These are phyloP conservation scores for Daldinia sp. DNA, from an alignment of 2,329 filamentous ascomycete genomes.

Conservation along the genomic window DNA sequence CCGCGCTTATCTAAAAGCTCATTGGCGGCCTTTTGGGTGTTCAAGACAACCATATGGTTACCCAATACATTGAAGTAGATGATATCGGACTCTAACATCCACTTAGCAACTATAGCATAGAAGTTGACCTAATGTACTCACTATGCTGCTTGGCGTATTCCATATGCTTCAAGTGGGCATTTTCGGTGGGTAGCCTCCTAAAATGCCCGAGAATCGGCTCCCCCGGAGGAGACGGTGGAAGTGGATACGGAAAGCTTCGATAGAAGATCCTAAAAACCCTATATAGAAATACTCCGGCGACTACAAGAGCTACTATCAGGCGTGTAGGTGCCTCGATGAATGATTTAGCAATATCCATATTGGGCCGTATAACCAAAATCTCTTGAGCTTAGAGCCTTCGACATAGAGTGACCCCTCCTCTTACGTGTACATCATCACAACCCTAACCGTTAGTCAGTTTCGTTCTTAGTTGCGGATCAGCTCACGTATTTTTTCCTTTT, in stretches of 20 bases:
- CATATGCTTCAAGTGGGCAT: constrained; percentile 36
- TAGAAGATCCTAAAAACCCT: constrained; percentile 41
- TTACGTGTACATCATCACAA: not conserved
- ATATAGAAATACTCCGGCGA: constrained; percentile 48
- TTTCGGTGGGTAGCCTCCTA: constrained; percentile 31
- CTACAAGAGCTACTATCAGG: not conserved
- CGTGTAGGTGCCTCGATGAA: constrained; percentile 14
- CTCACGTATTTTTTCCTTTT: not conserved
- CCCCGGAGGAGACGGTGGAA: constrained; percentile 32
- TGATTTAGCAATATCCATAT: constrained; percentile 20
- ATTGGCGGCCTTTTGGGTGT: constrained; percentile 49
- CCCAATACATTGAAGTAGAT: constrained; percentile 49
- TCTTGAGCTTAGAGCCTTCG: not conserved
- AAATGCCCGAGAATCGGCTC: constrained; percentile 33
- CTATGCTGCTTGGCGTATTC: constrained; percentile 34
- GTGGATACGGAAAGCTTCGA: constrained; percentile 21
- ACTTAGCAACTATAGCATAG: not conserved
- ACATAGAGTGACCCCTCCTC: not conserved
- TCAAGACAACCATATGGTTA: constrained; percentile 50
- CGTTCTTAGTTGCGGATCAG: not conserved
- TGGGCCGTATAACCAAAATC: not conserved
- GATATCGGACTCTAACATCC: constrained; percentile 39
- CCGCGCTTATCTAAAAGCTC: constrained; percentile 53
- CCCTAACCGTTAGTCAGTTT: not conserved
- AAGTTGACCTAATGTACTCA: not conserved